Conservation (phyloP, 2,329 filamentous ascomycete species). For the Neonectria magnoliae region DNA sequence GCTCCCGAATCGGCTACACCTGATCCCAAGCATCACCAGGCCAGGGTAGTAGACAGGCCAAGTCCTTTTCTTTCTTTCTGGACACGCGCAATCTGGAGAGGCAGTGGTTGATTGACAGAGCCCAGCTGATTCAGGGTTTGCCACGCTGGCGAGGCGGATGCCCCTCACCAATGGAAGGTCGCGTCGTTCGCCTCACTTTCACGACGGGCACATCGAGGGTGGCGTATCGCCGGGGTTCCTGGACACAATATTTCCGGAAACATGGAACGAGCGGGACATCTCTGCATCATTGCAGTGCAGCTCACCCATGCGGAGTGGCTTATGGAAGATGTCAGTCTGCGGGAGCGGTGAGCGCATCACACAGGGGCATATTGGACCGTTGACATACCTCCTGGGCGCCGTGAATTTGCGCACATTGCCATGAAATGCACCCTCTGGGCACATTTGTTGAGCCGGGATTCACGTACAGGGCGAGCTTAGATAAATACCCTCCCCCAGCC, state of each 20-base stretch:
- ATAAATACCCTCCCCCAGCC: slow-evolving; percentile 42
- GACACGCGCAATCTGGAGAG: slow-evolving; percentile 4
- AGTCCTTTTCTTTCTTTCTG: slow-evolving; percentile 7
- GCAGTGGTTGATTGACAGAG: slow-evolving; percentile 26
- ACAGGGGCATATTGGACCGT: slow-evolving; percentile 31
- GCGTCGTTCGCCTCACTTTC: slow-evolving; percentile 44
- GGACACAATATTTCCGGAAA: slow-evolving; percentile 35
- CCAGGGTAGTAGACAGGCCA: slow-evolving; percentile 17
- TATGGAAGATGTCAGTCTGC: slow-evolving; percentile 33
- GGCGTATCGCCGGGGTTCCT: slow-evolving; percentile 40
- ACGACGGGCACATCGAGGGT: slow-evolving; percentile 28
- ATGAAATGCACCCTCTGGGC: slow-evolving; percentile 36
- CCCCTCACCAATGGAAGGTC: slow-evolving; percentile 41
- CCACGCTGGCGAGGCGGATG: slow-evolving; percentile 44
- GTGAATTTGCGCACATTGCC: slow-evolving; percentile 41
- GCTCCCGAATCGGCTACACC: slow-evolving; percentile 2
- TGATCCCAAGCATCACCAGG: slow-evolving; percentile 6
- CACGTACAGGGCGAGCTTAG: slow-evolving; percentile 29
- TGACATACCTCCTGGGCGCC: slow-evolving; percentile 32
- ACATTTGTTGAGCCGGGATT: slow-evolving; percentile 31
- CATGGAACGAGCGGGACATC: slow-evolving; percentile 38
- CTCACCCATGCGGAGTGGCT: slow-evolving; percentile 32
- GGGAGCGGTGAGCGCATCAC: slow-evolving; percentile 42
- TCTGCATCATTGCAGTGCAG: slow-evolving; percentile 33
- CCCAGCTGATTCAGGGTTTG: slow-evolving; percentile 39